phyloP scores from a whole-genome alignment of 768 basidiomycete genomes.

The Pleurotus citrinopileatus region DNA sequence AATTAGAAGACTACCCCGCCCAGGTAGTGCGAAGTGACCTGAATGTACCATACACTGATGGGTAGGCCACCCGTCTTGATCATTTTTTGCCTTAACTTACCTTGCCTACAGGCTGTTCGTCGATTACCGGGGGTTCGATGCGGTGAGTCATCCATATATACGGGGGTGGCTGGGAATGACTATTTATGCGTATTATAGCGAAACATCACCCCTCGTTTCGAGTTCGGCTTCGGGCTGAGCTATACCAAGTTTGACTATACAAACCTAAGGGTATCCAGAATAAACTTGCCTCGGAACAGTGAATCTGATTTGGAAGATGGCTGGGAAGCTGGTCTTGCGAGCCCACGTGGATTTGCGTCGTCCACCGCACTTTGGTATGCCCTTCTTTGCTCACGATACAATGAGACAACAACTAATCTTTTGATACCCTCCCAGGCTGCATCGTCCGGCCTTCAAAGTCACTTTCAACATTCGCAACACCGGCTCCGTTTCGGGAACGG shows the following conservation, averaged over 20 bases:
- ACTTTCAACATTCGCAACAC: constrained; percentile 66
- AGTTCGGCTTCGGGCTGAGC: constrained; percentile 88
- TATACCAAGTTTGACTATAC: constrained; percentile 82
- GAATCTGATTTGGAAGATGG: constrained; percentile 33
- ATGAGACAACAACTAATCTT: constrained; percentile 30
- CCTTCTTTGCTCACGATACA: neutral
- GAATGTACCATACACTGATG: constrained; percentile 57
- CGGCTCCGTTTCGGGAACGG: constrained; percentile 52
- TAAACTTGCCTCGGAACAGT: constrained; percentile 34
- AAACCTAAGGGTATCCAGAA: constrained; percentile 43
- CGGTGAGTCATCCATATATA: constrained; percentile 36
- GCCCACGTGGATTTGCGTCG: constrained; percentile 53
- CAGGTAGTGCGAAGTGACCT: constrained; percentile 41
- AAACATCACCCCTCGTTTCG: constrained; percentile 76
- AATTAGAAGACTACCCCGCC: constrained; percentile 53
- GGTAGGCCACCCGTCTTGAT: constrained; percentile 78
- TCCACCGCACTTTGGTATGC: constrained; percentile 54
- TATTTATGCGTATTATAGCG: constrained; percentile 36
- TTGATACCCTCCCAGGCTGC: constrained; percentile 34
- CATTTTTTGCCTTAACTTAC: constrained; percentile 64
- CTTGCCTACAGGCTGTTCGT: constrained; percentile 41
- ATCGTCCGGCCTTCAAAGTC: constrained; percentile 60
- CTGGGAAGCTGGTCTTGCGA: constrained; percentile 63
- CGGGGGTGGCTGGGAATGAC: constrained; percentile 19
- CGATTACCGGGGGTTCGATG: constrained; percentile 73